These are phyloP conservation scores for Chrysanthemum lavandulifolium DNA, from an alignment of 129 eudicot genomes.

Conservation along the genomic window DNA sequence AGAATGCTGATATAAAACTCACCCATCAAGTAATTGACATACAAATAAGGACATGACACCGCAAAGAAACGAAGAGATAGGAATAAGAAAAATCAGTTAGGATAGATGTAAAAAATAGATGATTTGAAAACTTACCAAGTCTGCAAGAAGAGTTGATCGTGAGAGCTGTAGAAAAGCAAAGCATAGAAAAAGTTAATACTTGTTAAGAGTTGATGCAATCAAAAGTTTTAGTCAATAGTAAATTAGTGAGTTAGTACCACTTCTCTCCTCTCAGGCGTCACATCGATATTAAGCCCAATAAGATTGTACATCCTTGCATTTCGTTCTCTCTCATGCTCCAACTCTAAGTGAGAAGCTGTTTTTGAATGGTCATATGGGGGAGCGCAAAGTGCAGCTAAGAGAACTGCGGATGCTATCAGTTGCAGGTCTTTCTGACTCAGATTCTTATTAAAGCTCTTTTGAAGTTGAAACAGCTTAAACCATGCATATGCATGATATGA, in stretches of 20 bases:
- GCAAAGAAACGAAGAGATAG: no score
- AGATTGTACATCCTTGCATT: slow-evolving; percentile 7
- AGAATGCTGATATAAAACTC: no score
- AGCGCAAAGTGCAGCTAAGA: slow-evolving; percentile 68
- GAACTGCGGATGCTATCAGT: slow-evolving; percentile 73
- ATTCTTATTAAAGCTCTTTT: slow-evolving; percentile 73
- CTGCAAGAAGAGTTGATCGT: slow-evolving; percentile 43
- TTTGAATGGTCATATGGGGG: slow-evolving; percentile 52
- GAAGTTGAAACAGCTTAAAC: slow-evolving; percentile 70
- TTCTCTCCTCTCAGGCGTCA: slow-evolving; percentile 54
- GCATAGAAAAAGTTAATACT: no score
- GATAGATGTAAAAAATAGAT: no score
- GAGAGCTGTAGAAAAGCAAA: slow-evolving; percentile 41
- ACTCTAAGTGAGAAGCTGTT: slow-evolving; percentile 55
- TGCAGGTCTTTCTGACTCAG: slow-evolving; percentile 75
- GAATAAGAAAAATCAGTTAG: no score
- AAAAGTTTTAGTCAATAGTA: no score
- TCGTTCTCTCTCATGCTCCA: slow-evolving; percentile 60
- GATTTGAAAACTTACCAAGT: slow-evolving; percentile 35
- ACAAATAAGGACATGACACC: no score
- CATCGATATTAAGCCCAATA: slow-evolving; percentile 23
- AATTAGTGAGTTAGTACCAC: slow-evolving; percentile 32
- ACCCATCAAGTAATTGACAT: no score
- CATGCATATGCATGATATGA: slow-evolving; percentile 80
- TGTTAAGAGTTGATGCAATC: no score